Base-by-base conservation (phyloP, 1,139 yeast genomes). In the Kodamaea ohmeri region DNA sequence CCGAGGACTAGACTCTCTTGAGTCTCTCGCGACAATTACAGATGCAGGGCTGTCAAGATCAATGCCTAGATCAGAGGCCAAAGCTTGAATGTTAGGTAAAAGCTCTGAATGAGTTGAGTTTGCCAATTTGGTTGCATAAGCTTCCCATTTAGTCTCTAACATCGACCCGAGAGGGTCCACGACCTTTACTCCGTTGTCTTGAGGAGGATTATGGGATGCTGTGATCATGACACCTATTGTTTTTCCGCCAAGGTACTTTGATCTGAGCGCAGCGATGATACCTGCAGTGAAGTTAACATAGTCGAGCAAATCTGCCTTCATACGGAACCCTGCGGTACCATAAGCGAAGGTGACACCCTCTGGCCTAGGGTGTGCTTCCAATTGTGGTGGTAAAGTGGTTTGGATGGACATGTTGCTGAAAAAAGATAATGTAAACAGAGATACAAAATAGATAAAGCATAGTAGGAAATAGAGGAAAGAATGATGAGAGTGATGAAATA, bases 291-390 rank as follows among this genome's bases (percentile, higher is more conserved):
- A 89, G 60, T 87, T 83, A 35, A 90, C 94, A 21, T 90, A 83
- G 56, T 88, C 96, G 48, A 92, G 67, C 19, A 74, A 60, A 33
- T 63, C 58, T 4, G 96, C 92, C 40, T 77, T 67, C 68, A 83
- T 82, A 46, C 99, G 78, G 67, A 94, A 92, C 6, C 99, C 99
- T 1, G 99, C 98, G 1, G 99, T 92, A 14, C 99, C 99, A 56
- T 92, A 92, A 13, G 76, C 62, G 56, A 76, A 83, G 17, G 50
- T 55, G 34, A 71, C 54, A 15, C 63, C 67, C 12, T 64, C 65
- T 0, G 83, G 77, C 49, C 72, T 70, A 14, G 76, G 71, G 45
- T 74, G 25, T 11, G 34, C 34, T 8, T 39, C 27, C 22, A 47
- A 36, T 20, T 48, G 44, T 15, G 39, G 34, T 20, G 39, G 30